These are phyloP conservation scores for Tephrocybe sp. DNA, from an alignment of 768 basidiomycete species.

Conservation along the genomic window DNA sequence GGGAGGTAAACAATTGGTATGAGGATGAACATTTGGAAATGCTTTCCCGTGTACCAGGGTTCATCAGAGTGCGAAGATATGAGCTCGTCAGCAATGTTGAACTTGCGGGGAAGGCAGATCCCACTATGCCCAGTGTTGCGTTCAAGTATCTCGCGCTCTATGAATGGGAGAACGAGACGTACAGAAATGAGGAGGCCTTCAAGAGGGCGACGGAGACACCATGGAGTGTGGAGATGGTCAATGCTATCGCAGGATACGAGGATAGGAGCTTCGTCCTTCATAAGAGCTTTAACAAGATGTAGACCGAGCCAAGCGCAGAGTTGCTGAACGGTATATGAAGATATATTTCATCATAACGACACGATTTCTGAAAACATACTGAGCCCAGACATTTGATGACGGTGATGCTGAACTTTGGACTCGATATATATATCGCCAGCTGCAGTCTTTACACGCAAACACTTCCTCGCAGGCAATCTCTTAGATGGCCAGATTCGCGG, in stretches of 20 bases:
- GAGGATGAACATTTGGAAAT: slow-evolving; percentile 24
- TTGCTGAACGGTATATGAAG: too few relatives aligned
- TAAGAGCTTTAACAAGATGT: slow-evolving; percentile 8
- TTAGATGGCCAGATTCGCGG: too few relatives aligned
- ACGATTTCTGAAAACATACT: too few relatives aligned
- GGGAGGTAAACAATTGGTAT: slow-evolving; percentile 29
- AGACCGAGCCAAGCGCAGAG: not conserved
- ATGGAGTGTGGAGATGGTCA: slow-evolving; percentile 6
- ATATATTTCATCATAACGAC: too few relatives aligned
- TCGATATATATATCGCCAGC: too few relatives aligned
- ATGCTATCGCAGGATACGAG: not conserved
- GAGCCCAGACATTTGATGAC: too few relatives aligned
- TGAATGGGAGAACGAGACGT: slow-evolving; percentile 14
- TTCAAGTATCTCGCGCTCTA: slow-evolving; percentile 11
- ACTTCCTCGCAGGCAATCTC: too few relatives aligned
- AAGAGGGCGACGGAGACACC: slow-evolving; percentile 10
- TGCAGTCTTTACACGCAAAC: too few relatives aligned
- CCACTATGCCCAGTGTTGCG: not conserved
- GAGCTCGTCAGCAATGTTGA: slow-evolving; percentile 16
- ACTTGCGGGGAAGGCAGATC: slow-evolving; percentile 13
- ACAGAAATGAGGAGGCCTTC: slow-evolving; percentile 3
- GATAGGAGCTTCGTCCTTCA: slow-evolving; percentile 11
- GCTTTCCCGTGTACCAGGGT: slow-evolving; percentile 28
- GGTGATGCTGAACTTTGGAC: too few relatives aligned
- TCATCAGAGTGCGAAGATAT: slow-evolving; percentile 26